Evolutionary conservation across 2,329 filamentous ascomycete species (phyloP).

Genomic region (Penicillium thymicola): DNA sequence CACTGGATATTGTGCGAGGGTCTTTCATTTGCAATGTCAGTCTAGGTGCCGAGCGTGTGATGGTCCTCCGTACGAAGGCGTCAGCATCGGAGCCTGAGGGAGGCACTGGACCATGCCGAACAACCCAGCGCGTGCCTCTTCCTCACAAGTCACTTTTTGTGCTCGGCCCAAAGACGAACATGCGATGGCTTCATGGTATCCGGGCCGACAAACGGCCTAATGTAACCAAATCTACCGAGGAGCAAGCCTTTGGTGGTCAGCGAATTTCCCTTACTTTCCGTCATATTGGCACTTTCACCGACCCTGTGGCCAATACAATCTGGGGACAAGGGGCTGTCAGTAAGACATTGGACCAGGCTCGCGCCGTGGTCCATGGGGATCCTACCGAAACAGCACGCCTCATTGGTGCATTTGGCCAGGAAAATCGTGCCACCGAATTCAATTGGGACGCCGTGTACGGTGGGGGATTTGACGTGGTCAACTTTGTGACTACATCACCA

Average conservation of each 20-base stretch:
- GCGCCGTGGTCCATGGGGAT: constrained; percentile 66
- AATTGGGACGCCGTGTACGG: constrained; percentile 75
- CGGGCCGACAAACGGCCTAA: constrained; percentile 74
- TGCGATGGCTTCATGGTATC: constrained; percentile 88
- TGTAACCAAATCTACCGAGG: constrained; percentile 64
- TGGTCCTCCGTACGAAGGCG: constrained; percentile 75
- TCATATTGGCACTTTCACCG: constrained; percentile 79
- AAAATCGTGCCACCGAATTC: constrained; percentile 72
- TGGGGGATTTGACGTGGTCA: constrained; percentile 72
- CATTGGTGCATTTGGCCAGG: constrained; percentile 74
- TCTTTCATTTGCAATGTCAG: constrained; percentile 91
- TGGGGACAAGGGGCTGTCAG: constrained; percentile 87
- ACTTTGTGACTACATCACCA: constrained; percentile 42
- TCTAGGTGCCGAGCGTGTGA: constrained; percentile 84
- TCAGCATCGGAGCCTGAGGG: constrained; percentile 34
- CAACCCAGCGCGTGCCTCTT: constrained; percentile 66
- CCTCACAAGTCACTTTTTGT: constrained; percentile 87
- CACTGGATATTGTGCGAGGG: constrained; percentile 76
- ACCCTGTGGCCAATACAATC: constrained; percentile 62
- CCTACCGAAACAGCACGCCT: constrained; percentile 60
- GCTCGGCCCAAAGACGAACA: constrained; percentile 78
- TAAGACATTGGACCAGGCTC: constrained; percentile 62
- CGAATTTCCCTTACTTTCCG: constrained; percentile 93
- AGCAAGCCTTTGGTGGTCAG: constrained; percentile 69
- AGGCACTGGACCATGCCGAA: constrained; percentile 44